Evolutionary conservation across 257 asterid genomes (phyloP).

Genomic region (Solanum sitiens): DNA sequence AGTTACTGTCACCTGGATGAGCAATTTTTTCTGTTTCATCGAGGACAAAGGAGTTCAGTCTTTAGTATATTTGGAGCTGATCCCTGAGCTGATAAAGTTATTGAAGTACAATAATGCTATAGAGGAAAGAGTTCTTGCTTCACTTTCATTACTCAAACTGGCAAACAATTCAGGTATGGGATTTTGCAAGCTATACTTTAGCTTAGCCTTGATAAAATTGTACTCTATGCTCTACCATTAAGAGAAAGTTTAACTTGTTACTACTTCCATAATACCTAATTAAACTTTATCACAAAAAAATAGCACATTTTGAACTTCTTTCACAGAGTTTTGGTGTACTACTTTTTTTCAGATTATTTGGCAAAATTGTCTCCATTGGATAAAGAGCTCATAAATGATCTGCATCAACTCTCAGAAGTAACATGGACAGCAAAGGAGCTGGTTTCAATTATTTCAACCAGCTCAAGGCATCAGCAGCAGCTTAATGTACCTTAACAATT

Average conservation of each 20-base stretch:
- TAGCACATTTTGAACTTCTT: background rate
- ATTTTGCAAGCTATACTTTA: background rate
- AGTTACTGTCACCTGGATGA: slow-evolving; percentile 63
- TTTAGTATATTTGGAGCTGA: slow-evolving; percentile 38
- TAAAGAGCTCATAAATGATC: slow-evolving; percentile 24
- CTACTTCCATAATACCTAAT: background rate
- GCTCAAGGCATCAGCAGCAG: background rate
- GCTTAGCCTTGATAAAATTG: background rate
- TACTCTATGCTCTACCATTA: background rate
- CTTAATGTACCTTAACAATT: background rate
- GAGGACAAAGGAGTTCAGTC: slow-evolving; percentile 29
- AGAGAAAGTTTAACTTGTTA: background rate
- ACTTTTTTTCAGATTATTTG: slow-evolving; percentile 32
- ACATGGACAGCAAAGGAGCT: slow-evolving; percentile 78
- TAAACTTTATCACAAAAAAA: background rate
- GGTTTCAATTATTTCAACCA: slow-evolving; percentile 19
- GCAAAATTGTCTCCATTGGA: slow-evolving; percentile 3
- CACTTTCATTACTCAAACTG: slow-evolving; percentile 46
- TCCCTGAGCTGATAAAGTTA: slow-evolving; percentile 31
- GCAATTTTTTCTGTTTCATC: slow-evolving; percentile 26
- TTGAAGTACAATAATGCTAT: slow-evolving; percentile 23
- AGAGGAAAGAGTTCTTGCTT: slow-evolving; percentile 68
- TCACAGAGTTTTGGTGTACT: background rate
- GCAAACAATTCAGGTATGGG: slow-evolving; percentile 46
- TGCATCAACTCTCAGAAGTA: slow-evolving; percentile 32